Percentiles rank a stretch among this genome's conserved stretches.
Conservation (phyloP, 768 basidiomycete genomes). For the Suillus sp. region DNA sequence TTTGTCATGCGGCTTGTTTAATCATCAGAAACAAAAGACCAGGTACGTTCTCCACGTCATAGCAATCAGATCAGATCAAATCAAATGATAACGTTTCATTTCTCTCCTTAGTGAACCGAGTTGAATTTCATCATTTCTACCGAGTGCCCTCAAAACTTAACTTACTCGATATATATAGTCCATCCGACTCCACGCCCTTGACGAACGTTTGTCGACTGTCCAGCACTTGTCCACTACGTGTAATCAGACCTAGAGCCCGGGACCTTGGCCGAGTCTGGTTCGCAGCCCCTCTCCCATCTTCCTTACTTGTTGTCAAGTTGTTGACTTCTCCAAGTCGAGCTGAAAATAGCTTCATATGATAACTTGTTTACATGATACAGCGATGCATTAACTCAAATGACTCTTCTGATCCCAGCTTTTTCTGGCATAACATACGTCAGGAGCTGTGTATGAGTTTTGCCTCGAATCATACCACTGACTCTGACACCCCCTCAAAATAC, state of each 20-base stretch:
- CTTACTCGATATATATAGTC: too few relatives aligned
- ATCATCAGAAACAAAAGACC: not conserved
- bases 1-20: too few relatives aligned
- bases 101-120: not conserved
- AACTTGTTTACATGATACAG: too few relatives aligned
- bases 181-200: too few relatives aligned
- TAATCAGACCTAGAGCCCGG: too few relatives aligned
- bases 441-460: not conserved
- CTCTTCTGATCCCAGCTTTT: not conserved
- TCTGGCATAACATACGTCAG: not conserved
- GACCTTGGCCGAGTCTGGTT: not conserved
- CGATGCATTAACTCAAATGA: not conserved
- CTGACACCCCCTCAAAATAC: too few relatives aligned
- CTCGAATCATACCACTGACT: not conserved
- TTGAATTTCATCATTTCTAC: not conserved
- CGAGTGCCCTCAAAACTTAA: not conserved
- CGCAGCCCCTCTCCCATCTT: too few relatives aligned
- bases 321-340: not conserved
- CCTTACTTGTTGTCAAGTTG: too few relatives aligned
- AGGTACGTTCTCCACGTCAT: not conserved
- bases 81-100: not conserved
- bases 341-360: not conserved
- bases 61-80: not conserved
- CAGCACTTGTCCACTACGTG: too few relatives aligned
- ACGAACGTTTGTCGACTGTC: not conserved